Conservation (phyloP, 352 stramenopile genomes). For the Phytophthora tentaculata region DNA sequence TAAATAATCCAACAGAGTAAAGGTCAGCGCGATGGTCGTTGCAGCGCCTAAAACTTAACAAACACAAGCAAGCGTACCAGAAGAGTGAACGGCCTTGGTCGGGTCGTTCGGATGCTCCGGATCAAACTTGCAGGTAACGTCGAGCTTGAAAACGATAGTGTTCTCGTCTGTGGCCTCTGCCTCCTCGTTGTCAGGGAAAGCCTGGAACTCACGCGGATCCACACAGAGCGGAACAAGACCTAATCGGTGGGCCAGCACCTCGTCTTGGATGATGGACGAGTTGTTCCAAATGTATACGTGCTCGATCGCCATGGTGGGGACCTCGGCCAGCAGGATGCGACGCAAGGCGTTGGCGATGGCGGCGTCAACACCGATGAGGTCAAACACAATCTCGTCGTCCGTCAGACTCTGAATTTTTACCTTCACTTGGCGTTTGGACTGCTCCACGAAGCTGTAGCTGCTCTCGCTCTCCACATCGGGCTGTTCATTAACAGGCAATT, state of each 20-base stretch:
- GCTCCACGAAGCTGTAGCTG: constrained; percentile 82
- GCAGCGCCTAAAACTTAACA: neutral
- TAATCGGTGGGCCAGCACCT: constrained; percentile 92
- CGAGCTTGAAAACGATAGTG: constrained; percentile 96
- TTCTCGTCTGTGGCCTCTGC: constrained; percentile 95
- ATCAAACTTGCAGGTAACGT: constrained; percentile 90
- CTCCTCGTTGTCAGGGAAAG: constrained; percentile 88
- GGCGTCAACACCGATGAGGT: constrained; percentile 91
- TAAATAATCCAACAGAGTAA: constrained; percentile 2
- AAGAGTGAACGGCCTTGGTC: constrained; percentile 69
- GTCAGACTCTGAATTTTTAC: constrained; percentile 85
- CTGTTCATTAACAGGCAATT: constrained; percentile 34
- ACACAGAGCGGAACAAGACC: constrained; percentile 87
- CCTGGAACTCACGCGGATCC: constrained; percentile 86
- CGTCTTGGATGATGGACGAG: constrained; percentile 94
- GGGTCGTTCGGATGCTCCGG: constrained; percentile 69
- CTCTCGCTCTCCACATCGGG: constrained; percentile 75
- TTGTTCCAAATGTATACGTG: constrained; percentile 96
- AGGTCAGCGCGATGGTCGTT: neutral
- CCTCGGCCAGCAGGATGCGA: constrained; percentile 91
- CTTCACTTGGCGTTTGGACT: constrained; percentile 86
- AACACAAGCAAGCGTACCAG: constrained; percentile 41
- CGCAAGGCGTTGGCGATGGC: constrained; percentile 93
- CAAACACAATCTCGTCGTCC: constrained; percentile 92
- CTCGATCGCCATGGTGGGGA: constrained; percentile 94